Evolutionary conservation across 2,329 filamentous ascomycete genomes (phyloP), one percentile per base, ranked within the genome.

Genomic region (Graphilbum sp.): DNA sequence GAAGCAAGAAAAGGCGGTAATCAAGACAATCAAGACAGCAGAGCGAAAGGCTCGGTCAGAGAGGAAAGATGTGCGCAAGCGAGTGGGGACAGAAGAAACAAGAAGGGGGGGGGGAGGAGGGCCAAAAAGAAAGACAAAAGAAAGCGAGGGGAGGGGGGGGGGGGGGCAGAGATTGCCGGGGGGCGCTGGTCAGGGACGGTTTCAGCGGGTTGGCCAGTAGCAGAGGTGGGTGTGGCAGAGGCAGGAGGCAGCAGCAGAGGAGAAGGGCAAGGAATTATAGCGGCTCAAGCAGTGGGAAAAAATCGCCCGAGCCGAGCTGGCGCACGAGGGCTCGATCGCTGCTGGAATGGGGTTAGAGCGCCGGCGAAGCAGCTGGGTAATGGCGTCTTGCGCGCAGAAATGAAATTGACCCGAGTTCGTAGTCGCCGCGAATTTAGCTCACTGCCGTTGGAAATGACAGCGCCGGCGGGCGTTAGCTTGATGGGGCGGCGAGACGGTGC

Each of bases 111-210:
- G 27, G 13, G 13, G 27, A n/a, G 27, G 27, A n/a, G 15, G 27
- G 27, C 8, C 8, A 15, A n/a, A 29, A 12, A 27, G 35, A 35
- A 25, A 27, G 16, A 32, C 18, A 27, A 34, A 37, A 30, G 38
- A 36, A 16, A 21, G 31, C 16, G 30, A 34, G 32, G 18, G 21
- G 21, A 37, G 32, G 34, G 33, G 20, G 21, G 31, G 11, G 30
- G 30, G 25, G 13, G 33, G 20, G 21, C 21, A 13, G n/a, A 13
- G n/a, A 17, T 23, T 18, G 34, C 9, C 17, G 16, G 31, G 39
- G 25, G 32, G 13, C 25, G 23, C n/a, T 30, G 33, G 23, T 35
- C 40, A 41, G 40, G 40, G 35, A 41, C 40, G 40, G 40, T 39
- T 41, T 41, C 40, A 41, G 40, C 32, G 25, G 29, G n/a, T n/a